These are phyloP conservation scores for Exsudoporus frostii DNA, from an alignment of 768 basidiomycete genomes.

Conservation along the genomic window DNA sequence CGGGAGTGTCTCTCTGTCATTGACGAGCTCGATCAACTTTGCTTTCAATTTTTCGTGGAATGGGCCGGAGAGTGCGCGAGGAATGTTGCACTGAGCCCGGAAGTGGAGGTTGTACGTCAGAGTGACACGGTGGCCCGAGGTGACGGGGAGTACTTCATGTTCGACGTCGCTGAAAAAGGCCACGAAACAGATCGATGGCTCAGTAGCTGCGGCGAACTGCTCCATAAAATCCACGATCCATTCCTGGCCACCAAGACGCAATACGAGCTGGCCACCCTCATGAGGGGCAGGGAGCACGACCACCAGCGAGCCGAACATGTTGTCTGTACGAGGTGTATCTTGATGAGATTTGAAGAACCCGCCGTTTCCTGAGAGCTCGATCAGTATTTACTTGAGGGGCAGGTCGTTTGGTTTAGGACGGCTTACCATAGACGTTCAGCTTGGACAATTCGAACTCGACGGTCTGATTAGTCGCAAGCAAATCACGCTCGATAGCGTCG, in stretches of 20 bases:
- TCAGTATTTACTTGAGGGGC: neutral
- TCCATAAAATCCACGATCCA: slow-evolving; percentile 39
- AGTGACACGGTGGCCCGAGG: slow-evolving; percentile 41
- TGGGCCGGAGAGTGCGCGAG: neutral
- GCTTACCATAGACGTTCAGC: no score
- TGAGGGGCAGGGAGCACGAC: slow-evolving; percentile 40
- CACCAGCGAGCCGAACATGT: slow-evolving; percentile 46
- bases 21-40: slow-evolving; percentile 15
- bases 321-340: slow-evolving; percentile 40
- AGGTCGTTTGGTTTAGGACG: no score
- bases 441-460: slow-evolving; percentile 38
- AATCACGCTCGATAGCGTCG: slow-evolving; percentile 17
- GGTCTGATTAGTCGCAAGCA: slow-evolving; percentile 26
- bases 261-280: slow-evolving; percentile 40
- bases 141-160: slow-evolving; percentile 42
- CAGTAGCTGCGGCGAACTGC: neutral
- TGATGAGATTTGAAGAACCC: slow-evolving; percentile 50
- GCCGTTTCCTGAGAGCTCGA: slow-evolving; percentile 14
- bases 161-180: slow-evolving; percentile 44
- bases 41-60: neutral
- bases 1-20: slow-evolving; percentile 28
- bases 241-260: slow-evolving; percentile 34
- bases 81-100: neutral
- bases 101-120: slow-evolving; percentile 39
- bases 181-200: slow-evolving; percentile 31